Base-by-base conservation (phyloP, 768 basidiomycete genomes). In the Boletus insuetus region DNA sequence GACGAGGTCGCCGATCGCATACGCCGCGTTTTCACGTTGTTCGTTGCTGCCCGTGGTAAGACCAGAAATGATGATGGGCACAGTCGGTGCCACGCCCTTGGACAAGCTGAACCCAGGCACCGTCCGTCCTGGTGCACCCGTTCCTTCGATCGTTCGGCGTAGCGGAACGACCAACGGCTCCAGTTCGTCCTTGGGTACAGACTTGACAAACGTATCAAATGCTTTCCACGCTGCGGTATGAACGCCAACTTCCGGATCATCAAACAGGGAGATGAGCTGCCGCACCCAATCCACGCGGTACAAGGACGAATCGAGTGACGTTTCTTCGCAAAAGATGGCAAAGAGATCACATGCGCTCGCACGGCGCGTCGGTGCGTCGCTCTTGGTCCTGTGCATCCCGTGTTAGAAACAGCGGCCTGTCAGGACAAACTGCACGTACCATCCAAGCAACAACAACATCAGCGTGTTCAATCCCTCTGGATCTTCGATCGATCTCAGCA, bases 221-320 rank as follows among this genome's bases (percentile, higher is more conserved):
- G 94, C 87, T 32, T 76, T 75, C 84, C 87, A 89, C 4, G 95
- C 93, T 0, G 89, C 87, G 3, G 83, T 86, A 63, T 95, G 86
- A 11, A 96, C 92, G 4, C 78, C 68, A 2, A 87, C 82, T 45
- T 86, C 79, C 13, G 73, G 71, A 64, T 98, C 96, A 61, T 94
- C 94, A 46, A 97, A 78, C 3, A 89, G 72, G 0, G 91, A 82
- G 8, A 98, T 76, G 16, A 98, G 79, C 59, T 94, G 91, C 9
- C 95, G 85, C 51, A 98, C 82, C 94, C 96, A 98, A 69, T 98
- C 97, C 58, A 94, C 75, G 19, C 90, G 86, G 72, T 98, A 98
- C 22, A 94, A 70, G 0, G 89, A 85, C 1, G 84, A 80, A 66
- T 98, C 96, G 39, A 92, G 77, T 38, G 86, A 81, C 4, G 91